These are phyloP conservation scores for Paxillus ammoniavirescens DNA, from an alignment of 768 basidiomycete species.

Conservation along the genomic window DNA sequence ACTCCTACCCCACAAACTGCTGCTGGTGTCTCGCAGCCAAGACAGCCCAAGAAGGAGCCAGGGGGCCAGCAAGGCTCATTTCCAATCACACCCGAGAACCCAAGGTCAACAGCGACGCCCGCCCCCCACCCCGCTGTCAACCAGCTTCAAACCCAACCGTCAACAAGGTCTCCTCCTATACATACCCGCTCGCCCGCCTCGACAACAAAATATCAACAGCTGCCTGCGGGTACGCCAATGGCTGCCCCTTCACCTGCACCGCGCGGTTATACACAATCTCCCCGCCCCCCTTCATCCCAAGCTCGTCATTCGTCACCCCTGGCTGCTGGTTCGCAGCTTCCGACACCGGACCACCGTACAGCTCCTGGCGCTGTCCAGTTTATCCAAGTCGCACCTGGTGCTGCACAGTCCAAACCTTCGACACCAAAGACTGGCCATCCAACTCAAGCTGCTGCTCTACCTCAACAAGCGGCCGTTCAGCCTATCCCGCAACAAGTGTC, in stretches of 20 bases:
- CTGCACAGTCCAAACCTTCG: conserved; percentile 26
- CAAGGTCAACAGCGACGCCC: conserved; percentile 30
- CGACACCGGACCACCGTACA: conserved; percentile 23
- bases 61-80: conserved; percentile 19
- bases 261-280: conserved; percentile 34
- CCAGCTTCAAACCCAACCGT: conserved; percentile 30
- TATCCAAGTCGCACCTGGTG: conserved; percentile 22
- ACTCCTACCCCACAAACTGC: conserved; percentile 29
- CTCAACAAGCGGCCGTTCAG: conserved; percentile 21
- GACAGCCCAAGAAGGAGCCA: conserved; percentile 29
- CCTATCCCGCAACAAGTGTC: conserved; percentile 23
- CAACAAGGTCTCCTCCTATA: conserved; percentile 30
- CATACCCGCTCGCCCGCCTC: conserved; percentile 27
- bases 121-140: conserved; percentile 32
- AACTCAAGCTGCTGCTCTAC: conserved; percentile 15
- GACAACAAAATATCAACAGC: conserved; percentile 22
- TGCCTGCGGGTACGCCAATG: conserved; percentile 17
- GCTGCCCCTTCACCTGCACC: conserved; percentile 28
- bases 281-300: conserved; percentile 33
- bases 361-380: conserved; percentile 24
- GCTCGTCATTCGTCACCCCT: conserved; percentile 31
- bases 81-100: conserved; percentile 28
- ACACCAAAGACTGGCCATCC: conserved; percentile 30
- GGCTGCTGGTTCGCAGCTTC: conserved; percentile 27
- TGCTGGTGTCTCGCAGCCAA: conserved; percentile 22